Evolutionary conservation across 345 rosid genomes (phyloP).

Genomic region (Pistacia vera): DNA sequence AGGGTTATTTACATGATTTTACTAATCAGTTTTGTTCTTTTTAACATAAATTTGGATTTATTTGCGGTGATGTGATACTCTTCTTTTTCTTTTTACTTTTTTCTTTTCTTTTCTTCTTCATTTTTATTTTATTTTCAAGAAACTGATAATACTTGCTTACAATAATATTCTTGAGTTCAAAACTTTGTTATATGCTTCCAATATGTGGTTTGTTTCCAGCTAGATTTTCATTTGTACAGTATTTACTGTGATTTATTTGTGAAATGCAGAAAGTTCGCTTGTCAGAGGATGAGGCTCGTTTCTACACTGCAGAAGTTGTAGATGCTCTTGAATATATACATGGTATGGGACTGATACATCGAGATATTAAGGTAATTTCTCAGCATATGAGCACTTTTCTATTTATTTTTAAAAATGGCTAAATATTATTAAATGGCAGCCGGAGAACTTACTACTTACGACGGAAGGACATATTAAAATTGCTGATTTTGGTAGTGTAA

Average conservation of each 20-base stretch:
- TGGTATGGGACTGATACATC: slow-evolving; percentile 87
- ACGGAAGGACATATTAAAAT: slow-evolving; percentile 87
- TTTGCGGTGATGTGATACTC: neutral
- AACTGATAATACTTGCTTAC: neutral
- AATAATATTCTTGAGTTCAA: neutral
- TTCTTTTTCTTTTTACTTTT: too few species aligned
- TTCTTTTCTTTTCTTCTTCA: too few species aligned
- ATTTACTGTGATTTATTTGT: slow-evolving; percentile 18
- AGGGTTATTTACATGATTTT: neutral
- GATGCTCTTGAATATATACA: slow-evolving; percentile 98
- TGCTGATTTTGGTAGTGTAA: slow-evolving; percentile 98
- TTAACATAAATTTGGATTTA: neutral
- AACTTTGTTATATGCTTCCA: neutral
- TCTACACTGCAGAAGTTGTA: slow-evolving; percentile 87
- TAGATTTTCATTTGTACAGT: slow-evolving; percentile 9
- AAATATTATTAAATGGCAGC: slow-evolving; percentile 55
- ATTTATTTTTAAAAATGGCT: slow-evolving; percentile 22
- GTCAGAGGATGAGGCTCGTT: slow-evolving; percentile 88
- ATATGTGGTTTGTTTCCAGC: neutral
- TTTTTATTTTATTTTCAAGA: neutral
- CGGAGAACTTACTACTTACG: slow-evolving; percentile 86
- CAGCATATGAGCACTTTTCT: slow-evolving; percentile 11
- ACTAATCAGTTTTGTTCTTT: neutral
- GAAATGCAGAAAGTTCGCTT: slow-evolving; percentile 72
- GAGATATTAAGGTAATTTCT: slow-evolving; percentile 85